phyloP scores from a whole-genome alignment of 495 filamentous ascomycete species.

The Bacidia rubella region DNA sequence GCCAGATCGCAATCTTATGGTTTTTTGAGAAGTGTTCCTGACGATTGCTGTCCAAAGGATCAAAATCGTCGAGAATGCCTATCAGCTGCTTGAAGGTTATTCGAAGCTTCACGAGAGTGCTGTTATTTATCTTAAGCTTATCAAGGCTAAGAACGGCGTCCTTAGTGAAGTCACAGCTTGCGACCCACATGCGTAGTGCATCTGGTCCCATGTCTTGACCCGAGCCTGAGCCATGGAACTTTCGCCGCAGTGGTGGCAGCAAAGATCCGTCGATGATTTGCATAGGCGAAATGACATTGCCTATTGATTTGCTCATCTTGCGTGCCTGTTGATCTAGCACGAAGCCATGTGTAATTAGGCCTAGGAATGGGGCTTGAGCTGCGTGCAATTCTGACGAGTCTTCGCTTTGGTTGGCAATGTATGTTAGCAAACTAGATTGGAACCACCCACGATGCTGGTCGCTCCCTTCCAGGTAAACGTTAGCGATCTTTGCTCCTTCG shows the following conservation, averaged over 20 bases:
- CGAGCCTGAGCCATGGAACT: conserved; percentile 39
- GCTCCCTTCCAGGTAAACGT: conserved; percentile 84
- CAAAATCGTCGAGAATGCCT: conserved; percentile 58
- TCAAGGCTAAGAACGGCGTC: conserved; percentile 69
- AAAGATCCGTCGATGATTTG: conserved; percentile 74
- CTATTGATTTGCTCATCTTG: conserved; percentile 97
- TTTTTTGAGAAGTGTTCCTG: conserved; percentile 36
- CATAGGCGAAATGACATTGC: conserved; percentile 72
- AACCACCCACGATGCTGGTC: conserved; percentile 99
- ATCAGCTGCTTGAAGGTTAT: conserved; percentile 78
- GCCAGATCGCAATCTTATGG: conserved; percentile 65
- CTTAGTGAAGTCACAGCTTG: conserved; percentile 76
- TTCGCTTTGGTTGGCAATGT: conserved; percentile 45
- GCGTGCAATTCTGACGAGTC: conserved; percentile 6
- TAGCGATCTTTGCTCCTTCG: conserved; percentile 35
- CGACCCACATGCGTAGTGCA: conserved; percentile 84
- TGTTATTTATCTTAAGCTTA: conserved; percentile 60
- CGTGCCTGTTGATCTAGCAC: conserved; percentile 75
- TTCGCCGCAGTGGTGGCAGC: conserved; percentile 41
- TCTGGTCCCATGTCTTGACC: conserved; percentile 62
- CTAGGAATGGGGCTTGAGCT: conserved; percentile 56
- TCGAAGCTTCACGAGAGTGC: conserved; percentile 67
- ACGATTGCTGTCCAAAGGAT: conserved; percentile 20
- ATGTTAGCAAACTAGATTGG: conserved; percentile 92
- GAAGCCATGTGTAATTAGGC: conserved; percentile 88